phyloP scores from a whole-genome alignment of 2,329 filamentous ascomycete species.

The Sporothrix pallida region DNA sequence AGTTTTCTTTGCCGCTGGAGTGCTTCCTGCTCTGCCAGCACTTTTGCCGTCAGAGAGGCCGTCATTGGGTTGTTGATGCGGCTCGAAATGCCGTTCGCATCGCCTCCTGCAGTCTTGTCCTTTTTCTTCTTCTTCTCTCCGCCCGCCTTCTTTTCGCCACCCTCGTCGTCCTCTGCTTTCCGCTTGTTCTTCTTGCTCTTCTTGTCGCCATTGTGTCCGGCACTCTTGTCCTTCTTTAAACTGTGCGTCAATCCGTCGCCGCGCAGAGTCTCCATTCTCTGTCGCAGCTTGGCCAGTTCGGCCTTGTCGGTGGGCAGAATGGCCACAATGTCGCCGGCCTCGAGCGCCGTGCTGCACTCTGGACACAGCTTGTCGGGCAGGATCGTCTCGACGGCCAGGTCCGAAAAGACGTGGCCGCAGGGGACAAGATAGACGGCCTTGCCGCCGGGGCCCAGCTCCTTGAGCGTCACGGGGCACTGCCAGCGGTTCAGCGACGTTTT shows the following conservation, averaged over 20 bases:
- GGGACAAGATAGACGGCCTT: constrained; percentile 90
- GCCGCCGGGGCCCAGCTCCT: constrained; percentile 77
- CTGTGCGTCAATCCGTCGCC: constrained; percentile 80
- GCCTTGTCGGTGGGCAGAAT: constrained; percentile 74
- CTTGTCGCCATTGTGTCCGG: constrained; percentile 67
- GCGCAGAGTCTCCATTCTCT: constrained; percentile 71
- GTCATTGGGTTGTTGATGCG: constrained; percentile 88
- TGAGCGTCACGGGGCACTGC: constrained; percentile 87
- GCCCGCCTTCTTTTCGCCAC: constrained; percentile 42
- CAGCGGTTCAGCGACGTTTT: constrained; percentile 58
- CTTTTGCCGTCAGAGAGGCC: constrained; percentile 82
- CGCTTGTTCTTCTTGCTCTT: constrained; percentile 66
- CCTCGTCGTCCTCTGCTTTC: constrained; percentile 42
- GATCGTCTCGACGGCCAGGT: constrained; percentile 84
- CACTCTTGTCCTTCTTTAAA: constrained; percentile 72
- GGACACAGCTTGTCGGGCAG: constrained; percentile 62
- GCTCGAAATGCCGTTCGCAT: constrained; percentile 42
- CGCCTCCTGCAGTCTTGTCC: constrained; percentile 18
- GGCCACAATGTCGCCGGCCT: constrained; percentile 76
- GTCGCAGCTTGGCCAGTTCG: constrained; percentile 71
- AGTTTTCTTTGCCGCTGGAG: constrained; percentile 79
- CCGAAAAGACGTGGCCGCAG: constrained; percentile 93
- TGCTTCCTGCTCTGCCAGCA: constrained; percentile 84
- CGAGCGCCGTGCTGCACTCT: constrained; percentile 78
- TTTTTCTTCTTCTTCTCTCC: constrained; percentile 29